Evolutionary conservation across 2,329 filamentous ascomycete species (phyloP).

Genomic region (Capronia epimyces): DNA sequence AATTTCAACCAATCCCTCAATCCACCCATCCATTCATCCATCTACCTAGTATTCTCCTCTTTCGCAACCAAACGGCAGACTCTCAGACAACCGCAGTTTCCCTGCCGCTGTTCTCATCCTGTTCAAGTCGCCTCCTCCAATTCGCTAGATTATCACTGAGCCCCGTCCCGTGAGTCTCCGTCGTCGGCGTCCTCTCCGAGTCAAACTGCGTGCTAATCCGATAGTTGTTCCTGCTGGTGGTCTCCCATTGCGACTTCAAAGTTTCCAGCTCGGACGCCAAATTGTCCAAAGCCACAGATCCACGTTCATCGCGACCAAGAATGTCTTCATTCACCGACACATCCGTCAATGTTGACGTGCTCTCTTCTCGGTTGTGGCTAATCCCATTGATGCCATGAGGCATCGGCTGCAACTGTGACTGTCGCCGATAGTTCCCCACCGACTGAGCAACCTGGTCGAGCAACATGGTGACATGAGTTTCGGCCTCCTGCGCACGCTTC

Average conservation of each 20-base stretch:
- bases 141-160: conserved; percentile 69
- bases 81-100: conserved; percentile 14
- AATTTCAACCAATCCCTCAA: neutral
- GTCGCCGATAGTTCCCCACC: conserved; percentile 89
- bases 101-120: conserved; percentile 40
- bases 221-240: conserved; percentile 91
- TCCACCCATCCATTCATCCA: neutral
- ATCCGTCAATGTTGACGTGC: conserved; percentile 39
- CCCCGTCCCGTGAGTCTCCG: conserved; percentile 37
- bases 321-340: conserved; percentile 36
- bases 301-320: conserved; percentile 49
- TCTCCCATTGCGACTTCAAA: conserved; percentile 87
- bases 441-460: conserved; percentile 91
- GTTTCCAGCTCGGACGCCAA: conserved; percentile 89
- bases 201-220: conserved; percentile 85
- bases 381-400: conserved; percentile 19
- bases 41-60: neutral
- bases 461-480: conserved; percentile 85
- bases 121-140: conserved; percentile 73
- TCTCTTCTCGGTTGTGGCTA: conserved; percentile 27
- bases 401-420: conserved; percentile 46
- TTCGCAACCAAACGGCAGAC: neutral
- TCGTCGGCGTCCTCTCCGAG: conserved; percentile 60
- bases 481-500: conserved; percentile 77
- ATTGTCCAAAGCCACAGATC: conserved; percentile 73